Conservation (phyloP, 306 rosid species). For the Prunus mume region DNA sequence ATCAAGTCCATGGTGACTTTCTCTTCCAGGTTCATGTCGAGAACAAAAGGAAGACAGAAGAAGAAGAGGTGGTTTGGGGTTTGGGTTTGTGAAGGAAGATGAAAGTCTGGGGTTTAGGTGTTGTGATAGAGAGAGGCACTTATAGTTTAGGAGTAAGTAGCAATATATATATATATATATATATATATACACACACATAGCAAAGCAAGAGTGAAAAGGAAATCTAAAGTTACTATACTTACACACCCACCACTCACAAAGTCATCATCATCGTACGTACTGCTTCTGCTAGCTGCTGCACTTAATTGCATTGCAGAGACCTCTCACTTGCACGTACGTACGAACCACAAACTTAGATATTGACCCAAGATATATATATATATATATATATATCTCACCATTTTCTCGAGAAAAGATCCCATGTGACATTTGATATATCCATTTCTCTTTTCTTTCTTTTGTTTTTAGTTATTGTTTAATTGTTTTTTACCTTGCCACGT, state of each 20-base stretch:
- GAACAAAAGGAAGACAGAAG: constrained; percentile 1
- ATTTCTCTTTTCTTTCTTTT: too few relatives aligned
- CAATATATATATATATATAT: neutral
- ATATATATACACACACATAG: neutral
- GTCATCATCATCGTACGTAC: neutral
- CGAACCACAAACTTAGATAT: constrained; percentile 4
- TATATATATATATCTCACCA: neutral
- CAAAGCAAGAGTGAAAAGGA: neutral
- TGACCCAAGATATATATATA: constrained; percentile 1
- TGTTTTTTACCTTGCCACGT: neutral
- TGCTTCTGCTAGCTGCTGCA: constrained; percentile 12
- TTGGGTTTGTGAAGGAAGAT: constrained; percentile 1
- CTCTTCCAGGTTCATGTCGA: constrained; percentile 64
- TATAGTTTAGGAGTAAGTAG: neutral
- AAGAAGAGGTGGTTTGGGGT: neutral
- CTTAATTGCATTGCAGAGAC: constrained; percentile 32
- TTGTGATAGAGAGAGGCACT: constrained; percentile 13
- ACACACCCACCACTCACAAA: neutral
- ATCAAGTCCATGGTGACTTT: constrained; percentile 65
- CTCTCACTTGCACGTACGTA: constrained; percentile 28
- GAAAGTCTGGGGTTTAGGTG: constrained; percentile 32
- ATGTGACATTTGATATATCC: too few relatives aligned
- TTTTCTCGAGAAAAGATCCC: constrained; percentile 4
- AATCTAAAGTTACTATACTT: neutral
- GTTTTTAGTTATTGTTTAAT: too few relatives aligned